A percentile compares a stretch with the other conserved stretches of the same genome.
phyloP scores from a whole-genome alignment of 1,284 basidiomycete genomes.

The Trichosporon sp. region DNA sequence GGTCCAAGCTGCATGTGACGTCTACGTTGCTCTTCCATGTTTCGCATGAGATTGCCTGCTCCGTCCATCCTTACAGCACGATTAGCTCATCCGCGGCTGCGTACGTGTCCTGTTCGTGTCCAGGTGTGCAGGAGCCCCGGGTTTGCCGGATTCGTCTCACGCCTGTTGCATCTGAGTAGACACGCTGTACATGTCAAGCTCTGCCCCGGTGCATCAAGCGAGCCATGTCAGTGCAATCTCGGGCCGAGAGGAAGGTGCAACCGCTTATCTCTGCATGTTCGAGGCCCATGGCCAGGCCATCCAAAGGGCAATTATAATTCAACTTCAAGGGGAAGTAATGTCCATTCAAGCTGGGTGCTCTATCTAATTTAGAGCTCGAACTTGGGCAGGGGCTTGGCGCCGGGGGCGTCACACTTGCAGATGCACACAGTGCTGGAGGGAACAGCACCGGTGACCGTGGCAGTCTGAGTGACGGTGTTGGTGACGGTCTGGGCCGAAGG shows the following conservation, averaged over 20 bases:
- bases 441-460: not conserved
- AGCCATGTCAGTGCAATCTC: not conserved
- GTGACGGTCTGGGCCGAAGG: not conserved
- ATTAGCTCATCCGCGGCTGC: not conserved
- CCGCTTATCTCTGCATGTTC: not conserved
- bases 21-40: not conserved
- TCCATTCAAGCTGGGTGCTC: not conserved
- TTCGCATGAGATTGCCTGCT: not conserved
- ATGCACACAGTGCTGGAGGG: conserved; percentile 18
- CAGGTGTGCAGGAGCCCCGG: not conserved
- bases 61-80: not conserved
- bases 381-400: conserved; percentile 26
- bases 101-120: not conserved
- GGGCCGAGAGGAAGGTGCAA: not conserved
- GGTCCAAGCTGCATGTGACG: too few relatives aligned
- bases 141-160: too few relatives aligned
- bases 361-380: conserved; percentile 22
- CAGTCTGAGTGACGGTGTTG: conserved; percentile 17
- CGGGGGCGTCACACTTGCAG: conserved; percentile 10
- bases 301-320: not conserved
- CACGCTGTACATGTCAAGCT: too few relatives aligned
- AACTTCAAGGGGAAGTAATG: not conserved
- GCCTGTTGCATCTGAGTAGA: too few relatives aligned
- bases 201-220: too few relatives aligned
- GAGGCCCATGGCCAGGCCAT: not conserved